Base-by-base conservation (phyloP, 1,284 basidiomycete genomes). In the Leccinum subrobustum region DNA sequence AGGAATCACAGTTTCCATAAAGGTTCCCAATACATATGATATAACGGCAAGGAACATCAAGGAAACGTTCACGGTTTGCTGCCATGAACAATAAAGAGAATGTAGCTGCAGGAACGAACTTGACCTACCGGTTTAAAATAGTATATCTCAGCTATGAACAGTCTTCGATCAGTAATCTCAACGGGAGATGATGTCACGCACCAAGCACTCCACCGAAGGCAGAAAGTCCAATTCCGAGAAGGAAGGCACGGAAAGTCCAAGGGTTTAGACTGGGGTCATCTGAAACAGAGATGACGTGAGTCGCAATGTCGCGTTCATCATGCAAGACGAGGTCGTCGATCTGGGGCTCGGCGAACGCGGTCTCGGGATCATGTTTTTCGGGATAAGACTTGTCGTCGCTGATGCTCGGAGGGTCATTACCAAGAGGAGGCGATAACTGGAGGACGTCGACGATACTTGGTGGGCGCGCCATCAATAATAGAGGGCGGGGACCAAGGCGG, bases 141-240 rank as follows among this genome's bases (percentile, higher is more conserved):
- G 64, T 85, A 85, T 59, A 86, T 85, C 52, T 85, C 79, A 3
- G 81, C 73, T 61, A 56, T 51, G 73, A 25, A 51, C 54, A 18
- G 37, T 25, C 16, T n/a, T 42, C 4, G 57, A 35, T 29, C 18
- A 54, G 9, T n/a, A 14, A 20, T 3, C 8, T 9, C 14, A 3
- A 12, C 6, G 8, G 42, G 52, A 48, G 6, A 59, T 29, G 5
- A 44, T 33, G 42, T 52, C 37, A 62, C 61, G 67, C 33, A 72
- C 67, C 78, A 56, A 83, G 71, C 47, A 81, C 85, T 31, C 84
- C 80, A 52, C 85, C 84, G 63, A 90, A 85, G 14, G 79, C 77
- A 44, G 83, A 83, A 7, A 88, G 77, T 5, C 85, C 85, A 48
- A 84, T 69, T 18, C 86, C 85, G 29, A 88, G 76, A 65, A 88